Evolutionary conservation across 1,139 yeast species (phyloP).

Genomic region (Pichia norvegensis): DNA sequence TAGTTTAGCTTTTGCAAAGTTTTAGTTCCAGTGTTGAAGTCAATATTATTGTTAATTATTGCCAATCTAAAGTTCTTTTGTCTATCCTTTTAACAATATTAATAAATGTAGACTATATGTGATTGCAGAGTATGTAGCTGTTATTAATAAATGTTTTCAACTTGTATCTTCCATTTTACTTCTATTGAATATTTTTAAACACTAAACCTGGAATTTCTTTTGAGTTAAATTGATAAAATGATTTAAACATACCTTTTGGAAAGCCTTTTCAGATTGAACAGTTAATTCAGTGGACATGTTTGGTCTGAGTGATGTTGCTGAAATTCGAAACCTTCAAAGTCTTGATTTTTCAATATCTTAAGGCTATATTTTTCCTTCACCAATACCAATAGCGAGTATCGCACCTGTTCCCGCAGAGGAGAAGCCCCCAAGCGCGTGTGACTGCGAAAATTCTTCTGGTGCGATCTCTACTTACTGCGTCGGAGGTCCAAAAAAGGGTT

Average conservation of each 20-base stretch:
- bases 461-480: too few species aligned
- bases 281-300: slow-evolving; percentile 99
- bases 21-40: not conserved
- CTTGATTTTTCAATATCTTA: not conserved
- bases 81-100: not conserved
- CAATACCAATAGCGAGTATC: not conserved
- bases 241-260: slow-evolving; percentile 84
- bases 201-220: not conserved
- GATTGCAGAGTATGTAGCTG: too few species aligned
- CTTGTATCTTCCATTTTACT: too few species aligned
- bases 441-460: not conserved
- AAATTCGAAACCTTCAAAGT: not conserved
- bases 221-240: too few species aligned
- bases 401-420: not conserved
- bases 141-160: too few species aligned
- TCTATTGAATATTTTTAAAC: not conserved
- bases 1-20: too few species aligned
- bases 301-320: slow-evolving; percentile 15
- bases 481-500: too few species aligned
- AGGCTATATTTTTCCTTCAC: not conserved
- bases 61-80: not conserved
- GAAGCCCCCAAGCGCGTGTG: not conserved
- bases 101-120: too few species aligned
- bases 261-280: slow-evolving; percentile 99
- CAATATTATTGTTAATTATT: not conserved